Evolutionary conservation across 768 basidiomycete species (phyloP), one percentile per base, ranked within the genome.

Genomic region (Dictyophora rubrovolvata): DNA sequence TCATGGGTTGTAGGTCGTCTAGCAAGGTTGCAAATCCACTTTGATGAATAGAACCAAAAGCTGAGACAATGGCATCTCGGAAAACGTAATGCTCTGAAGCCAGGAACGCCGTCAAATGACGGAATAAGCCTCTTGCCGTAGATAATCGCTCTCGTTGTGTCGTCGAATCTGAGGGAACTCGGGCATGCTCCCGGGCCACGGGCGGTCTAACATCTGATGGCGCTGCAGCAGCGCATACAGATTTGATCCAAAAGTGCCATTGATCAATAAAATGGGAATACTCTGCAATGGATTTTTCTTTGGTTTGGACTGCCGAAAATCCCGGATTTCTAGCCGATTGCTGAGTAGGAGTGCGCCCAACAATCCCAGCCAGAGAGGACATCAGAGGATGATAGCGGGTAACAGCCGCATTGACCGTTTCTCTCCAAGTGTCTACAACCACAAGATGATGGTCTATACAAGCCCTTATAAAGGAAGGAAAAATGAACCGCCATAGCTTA

Each of bases 21-120:
- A 94, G 73, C 20, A 96, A 76, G 34, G 88, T 83, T 10, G 86
- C 81, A 69, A 94, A 93, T 0, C 82, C 83, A 63, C 74, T 78
- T 11, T 83, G 76, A 5, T 89, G 89, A 64, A 95, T 88, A 22
- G 87, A 84, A 66, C 93, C 93, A 67, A 97, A 87, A 60, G 92
- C 90, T 37, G 89, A 74, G 10, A 94, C 90, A 12, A 89, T 90
- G 0, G 87, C 84, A 67, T 93, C 89, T 55, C 91, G 83, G 69
- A 94, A 93, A 10, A 81, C 74, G 1, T 81, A 81, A 65, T 88
- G 85, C 64, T 95, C 93, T 6, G 88, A 89, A 62, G 90, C 88
- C 56, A 97, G 77, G 68, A 93, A 91, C 6, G 90, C 89, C 0
- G 89, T 87, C 56, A 94, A 75, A 64, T 89, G 88, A 63, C 87